Base-by-base conservation (phyloP, 164 flowering plant genomes). In the Buxus sempervirens region DNA sequence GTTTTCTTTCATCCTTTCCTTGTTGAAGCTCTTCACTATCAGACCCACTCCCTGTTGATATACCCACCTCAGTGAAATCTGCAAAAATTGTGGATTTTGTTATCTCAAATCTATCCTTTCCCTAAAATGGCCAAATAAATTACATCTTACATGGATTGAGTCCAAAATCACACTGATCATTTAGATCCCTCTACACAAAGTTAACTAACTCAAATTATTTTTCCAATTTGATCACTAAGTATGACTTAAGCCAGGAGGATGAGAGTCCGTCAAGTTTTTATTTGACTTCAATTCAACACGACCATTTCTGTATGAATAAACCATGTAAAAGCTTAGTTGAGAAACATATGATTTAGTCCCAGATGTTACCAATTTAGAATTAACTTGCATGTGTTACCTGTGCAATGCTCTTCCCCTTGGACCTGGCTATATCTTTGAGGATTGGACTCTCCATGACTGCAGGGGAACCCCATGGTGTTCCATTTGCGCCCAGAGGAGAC, bases 401-500 rank as follows among this genome's bases (percentile, higher is more conserved):
- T 8, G 80, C 76, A 12, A 69, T 54, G 1, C 66, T 63, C 60
- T 74, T 74, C 15, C 73, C 71, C 21, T 62, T 74, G 8, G 65
- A 55, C 4, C 9, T 1, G 4, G 80, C 76, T 51, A 80, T 77
- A 0, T 69, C 65, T n/a, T 69, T 60, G 48, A 80, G 70, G n/a
- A 80, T 32, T 4, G 70, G 63, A 49, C 45, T 27, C 1, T 75
- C 72, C 69, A 74, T 26, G 5, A 80, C 78, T 8, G 25, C 21
- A 26, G 20, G n/a, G 7, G 60, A 24, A 4, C 82, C 80, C 78
- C 80, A 80, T 16, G 5, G 2, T 1, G 72, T 19, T 14, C 78
- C 78, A 21, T 42, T 21, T 3, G 76, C 78, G 16, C 76, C 82
- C 42, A 80, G 56, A 5, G 80, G 78, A 13, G 76, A 69, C 48